These are phyloP conservation scores for Solanum ossicruentum DNA, from an alignment of 257 asterid species.

Conservation along the genomic window DNA sequence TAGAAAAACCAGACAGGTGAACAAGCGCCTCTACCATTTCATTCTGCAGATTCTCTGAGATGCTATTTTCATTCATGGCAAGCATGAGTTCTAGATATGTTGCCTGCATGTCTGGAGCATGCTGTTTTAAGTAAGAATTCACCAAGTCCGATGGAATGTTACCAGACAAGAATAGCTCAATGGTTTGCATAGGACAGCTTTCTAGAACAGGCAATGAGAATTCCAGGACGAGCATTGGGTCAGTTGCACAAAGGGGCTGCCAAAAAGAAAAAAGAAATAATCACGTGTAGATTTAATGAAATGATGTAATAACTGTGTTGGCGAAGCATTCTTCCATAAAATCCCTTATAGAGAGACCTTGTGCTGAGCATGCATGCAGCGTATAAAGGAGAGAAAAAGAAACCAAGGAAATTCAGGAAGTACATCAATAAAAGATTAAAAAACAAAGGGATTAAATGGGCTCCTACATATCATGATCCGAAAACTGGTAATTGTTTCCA, in stretches of 20 bases:
- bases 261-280: conserved; percentile 2
- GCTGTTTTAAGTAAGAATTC: conserved; percentile 84
- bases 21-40: conserved; percentile 68
- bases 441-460: neutral
- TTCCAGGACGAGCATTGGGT: conserved; percentile 94
- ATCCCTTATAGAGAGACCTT: neutral
- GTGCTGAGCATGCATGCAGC: neutral
- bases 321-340: neutral
- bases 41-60: conserved; percentile 87
- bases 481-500: neutral
- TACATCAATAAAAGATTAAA: neutral
- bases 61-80: conserved; percentile 73
- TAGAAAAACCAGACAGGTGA: conserved; percentile 2
- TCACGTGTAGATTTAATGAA: neutral
- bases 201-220: conserved; percentile 90
- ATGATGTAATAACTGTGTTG: neutral
- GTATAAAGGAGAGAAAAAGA: neutral
- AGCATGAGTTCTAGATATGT: conserved; percentile 92
- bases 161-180: conserved; percentile 91
- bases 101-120: conserved; percentile 91
- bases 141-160: conserved; percentile 93
- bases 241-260: conserved; percentile 90
- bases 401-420: neutral
- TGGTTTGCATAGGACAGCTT: conserved; percentile 85
- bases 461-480: neutral